Evolutionary conservation across 495 filamentous ascomycete genomes (phyloP).

Genomic region (Penicillium daleae): DNA sequence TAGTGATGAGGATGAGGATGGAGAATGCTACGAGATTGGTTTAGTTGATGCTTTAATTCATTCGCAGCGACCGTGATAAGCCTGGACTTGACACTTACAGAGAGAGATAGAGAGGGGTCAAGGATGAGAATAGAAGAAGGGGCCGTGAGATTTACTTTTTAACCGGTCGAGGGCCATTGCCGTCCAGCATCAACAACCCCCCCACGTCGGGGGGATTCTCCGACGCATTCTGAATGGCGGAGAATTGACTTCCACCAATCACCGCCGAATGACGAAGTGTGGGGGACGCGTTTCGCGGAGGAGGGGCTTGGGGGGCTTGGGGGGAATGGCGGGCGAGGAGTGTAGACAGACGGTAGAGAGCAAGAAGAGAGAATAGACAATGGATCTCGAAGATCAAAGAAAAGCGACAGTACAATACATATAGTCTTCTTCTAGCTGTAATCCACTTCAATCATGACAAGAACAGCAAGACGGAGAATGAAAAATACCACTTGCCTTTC

Average conservation of each 20-base stretch:
- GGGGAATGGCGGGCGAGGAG: neutral
- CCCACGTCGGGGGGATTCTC: conserved; percentile 37
- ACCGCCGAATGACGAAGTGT: conserved; percentile 16
- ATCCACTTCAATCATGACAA: neutral
- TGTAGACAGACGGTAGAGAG: no score
- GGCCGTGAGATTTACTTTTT: conserved; percentile 4
- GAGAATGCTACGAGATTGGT: neutral
- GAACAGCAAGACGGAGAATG: neutral
- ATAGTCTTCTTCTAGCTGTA: neutral
- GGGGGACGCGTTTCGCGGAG: conserved; percentile 19
- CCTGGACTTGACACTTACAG: neutral
- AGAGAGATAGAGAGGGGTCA: neutral
- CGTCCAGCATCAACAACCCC: conserved; percentile 13
- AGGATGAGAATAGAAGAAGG: neutral
- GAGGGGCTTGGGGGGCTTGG: conserved; percentile 13
- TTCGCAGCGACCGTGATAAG: neutral
- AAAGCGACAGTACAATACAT: neutral
- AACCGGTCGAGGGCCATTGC: conserved; percentile 3
- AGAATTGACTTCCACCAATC: conserved; percentile 34
- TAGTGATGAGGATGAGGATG: neutral
- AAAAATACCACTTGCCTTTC: neutral
- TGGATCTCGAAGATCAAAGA: neutral
- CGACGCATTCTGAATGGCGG: conserved; percentile 30
- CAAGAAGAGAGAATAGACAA: neutral
- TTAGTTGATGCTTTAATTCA: neutral